Conservation (phyloP, 2,329 filamentous ascomycete species). For the Colletotrichum incanum region DNA sequence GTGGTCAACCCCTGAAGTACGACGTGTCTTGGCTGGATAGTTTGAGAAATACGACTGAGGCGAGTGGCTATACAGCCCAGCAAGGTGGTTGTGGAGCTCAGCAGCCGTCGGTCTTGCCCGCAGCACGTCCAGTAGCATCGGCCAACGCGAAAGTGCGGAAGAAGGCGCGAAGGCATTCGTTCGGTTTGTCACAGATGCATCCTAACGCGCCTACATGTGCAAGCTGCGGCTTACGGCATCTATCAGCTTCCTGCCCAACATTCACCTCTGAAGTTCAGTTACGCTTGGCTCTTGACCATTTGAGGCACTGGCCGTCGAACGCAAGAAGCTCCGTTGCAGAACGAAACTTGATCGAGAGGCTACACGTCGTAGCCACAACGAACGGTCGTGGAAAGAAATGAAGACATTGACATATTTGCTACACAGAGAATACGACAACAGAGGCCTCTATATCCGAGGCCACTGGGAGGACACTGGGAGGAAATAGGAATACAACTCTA, state of each 20-base stretch:
- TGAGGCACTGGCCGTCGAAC: constrained; percentile 26
- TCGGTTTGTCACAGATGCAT: constrained; percentile 23
- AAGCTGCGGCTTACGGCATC: constrained; percentile 31
- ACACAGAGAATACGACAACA: not conserved
- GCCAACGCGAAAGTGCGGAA: not conserved
- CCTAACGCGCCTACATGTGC: constrained; percentile 27
- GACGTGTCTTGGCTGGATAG: constrained; percentile 35
- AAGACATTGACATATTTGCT: constrained; percentile 6
- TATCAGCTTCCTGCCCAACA: constrained; percentile 16
- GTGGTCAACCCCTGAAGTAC: constrained; percentile 4
- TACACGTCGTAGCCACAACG: constrained; percentile 19
- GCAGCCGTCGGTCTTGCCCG: not conserved
- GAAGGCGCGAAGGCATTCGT: constrained; percentile 4
- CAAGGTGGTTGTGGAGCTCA: not conserved
- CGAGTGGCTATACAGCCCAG: not conserved
- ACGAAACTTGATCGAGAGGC: constrained; percentile 22
- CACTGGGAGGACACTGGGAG: not conserved
- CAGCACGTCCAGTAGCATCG: not conserved
- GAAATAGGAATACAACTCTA: not conserved
- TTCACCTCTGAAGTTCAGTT: constrained; percentile 33
- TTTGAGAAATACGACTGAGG: not conserved
- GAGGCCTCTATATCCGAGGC: not conserved
- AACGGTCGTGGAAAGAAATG: not conserved
- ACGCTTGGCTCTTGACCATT: constrained; percentile 40
- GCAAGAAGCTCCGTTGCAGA: constrained; percentile 25